Evolutionary conservation across 495 filamentous ascomycete species (phyloP), one percentile per base, ranked within the genome.

Genomic region (Mycothermus thermophilus): DNA sequence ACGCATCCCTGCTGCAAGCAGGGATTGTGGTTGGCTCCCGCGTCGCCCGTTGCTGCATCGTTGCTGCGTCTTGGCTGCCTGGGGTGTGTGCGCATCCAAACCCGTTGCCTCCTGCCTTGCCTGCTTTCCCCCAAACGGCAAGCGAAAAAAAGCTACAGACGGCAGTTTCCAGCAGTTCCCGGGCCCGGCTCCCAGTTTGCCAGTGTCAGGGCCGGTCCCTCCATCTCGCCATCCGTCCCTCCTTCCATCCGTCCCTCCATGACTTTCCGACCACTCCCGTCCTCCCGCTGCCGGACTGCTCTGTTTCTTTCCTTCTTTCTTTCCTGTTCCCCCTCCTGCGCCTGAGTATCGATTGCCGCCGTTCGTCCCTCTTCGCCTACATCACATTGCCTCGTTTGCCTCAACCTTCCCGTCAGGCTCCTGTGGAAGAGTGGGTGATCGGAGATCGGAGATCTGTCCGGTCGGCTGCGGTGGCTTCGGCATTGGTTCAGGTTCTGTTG

Each of bases 101-200:
- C 38, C 49, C 43, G 36, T 44, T 34, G 42, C 52, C 51, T 43
- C 44, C 27, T 30, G 26, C 38, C 35, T 32, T 10, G 25, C 30
- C 27, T n/a, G n/a, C 28, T 26, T 30, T 29, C 31, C 34, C 48
- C 48, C 38, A 51, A 48, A 41, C 43, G 40, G 50, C 40, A 32
- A 40, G n/a, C n/a, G 44, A 48, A 54, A 55, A 55, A 51, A 51
- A 52, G 45, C 48, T 43, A n/a, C n/a, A n/a, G n/a, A 46, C 47
- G 34, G 44, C 33, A 26, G 23, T 30, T 27, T 10, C 29, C 31
- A 35, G 21, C 29, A 33, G 18, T 30, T 29, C 38, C 33, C 37
- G 25, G 22, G 15, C 43, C 28, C 34, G 35, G 26, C 40, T 37
- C 30, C 38, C 42, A 36, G 38, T 36, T 35, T 28, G 35, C 22